Evolutionary conservation across 2,329 filamentous ascomycete species (phyloP).

Genomic region (Coniochaeta sp.): DNA sequence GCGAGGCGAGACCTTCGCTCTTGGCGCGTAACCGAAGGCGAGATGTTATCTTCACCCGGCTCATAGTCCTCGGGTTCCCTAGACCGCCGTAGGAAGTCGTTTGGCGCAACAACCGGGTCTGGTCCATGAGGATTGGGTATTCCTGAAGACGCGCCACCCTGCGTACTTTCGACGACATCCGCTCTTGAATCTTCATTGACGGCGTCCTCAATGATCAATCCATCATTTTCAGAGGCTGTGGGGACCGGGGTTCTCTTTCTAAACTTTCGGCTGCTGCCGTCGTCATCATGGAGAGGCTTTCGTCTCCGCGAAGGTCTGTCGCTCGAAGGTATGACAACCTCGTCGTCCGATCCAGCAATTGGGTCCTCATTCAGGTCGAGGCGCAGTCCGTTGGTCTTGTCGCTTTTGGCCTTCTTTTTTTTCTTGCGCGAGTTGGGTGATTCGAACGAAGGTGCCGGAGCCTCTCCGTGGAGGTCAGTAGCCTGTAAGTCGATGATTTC

Average conservation of each 20-base stretch:
- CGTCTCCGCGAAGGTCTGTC: neutral
- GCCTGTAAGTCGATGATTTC: neutral
- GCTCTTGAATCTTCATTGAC: neutral
- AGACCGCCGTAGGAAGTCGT: neutral
- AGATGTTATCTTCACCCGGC: neutral
- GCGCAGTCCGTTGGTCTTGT: neutral
- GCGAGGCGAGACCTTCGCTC: neutral
- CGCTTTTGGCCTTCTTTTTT: neutral
- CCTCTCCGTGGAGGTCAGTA: neutral
- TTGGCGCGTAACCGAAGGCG: neutral
- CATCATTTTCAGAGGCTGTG: neutral
- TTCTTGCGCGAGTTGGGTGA: neutral
- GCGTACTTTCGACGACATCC: neutral
- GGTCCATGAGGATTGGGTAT: too few relatives aligned
- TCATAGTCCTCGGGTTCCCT: neutral
- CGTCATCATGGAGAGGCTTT: neutral
- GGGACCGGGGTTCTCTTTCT: neutral
- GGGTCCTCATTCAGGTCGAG: slow-evolving; percentile 1
- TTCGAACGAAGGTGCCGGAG: too few relatives aligned
- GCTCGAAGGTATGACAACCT: neutral
- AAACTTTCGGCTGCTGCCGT: neutral
- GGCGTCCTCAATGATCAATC: neutral
- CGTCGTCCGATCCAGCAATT: slow-evolving; percentile 2
- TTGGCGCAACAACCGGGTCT: too few relatives aligned
- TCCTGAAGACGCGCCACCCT: neutral